These are phyloP conservation scores for Themeda triandra DNA, from an alignment of 176 grass and related monocot genomes.

Conservation along the genomic window DNA sequence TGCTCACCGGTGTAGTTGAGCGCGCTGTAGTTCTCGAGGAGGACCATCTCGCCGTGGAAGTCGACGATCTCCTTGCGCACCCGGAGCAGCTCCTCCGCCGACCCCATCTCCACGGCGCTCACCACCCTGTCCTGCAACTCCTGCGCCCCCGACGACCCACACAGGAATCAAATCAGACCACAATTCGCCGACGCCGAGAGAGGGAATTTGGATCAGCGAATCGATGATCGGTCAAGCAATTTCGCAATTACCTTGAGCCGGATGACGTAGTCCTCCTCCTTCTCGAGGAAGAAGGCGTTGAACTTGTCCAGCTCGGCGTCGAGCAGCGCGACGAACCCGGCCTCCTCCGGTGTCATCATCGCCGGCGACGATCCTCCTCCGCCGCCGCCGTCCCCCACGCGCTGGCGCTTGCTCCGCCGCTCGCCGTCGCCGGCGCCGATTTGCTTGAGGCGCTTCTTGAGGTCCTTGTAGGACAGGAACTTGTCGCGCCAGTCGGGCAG, in stretches of 20 bases:
- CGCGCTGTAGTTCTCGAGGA: conserved; percentile 87
- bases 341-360: conserved; percentile 41
- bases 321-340: conserved; percentile 52
- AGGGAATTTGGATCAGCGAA: neutral
- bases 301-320: conserved; percentile 88
- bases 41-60: conserved; percentile 85
- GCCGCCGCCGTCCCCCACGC: neutral
- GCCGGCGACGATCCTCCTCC: neutral
- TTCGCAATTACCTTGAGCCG: conserved; percentile 59
- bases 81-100: conserved; percentile 60
- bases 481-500: conserved; percentile 96
- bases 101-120: conserved; percentile 35
- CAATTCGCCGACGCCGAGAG: neutral
- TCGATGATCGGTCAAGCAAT: neutral
- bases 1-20: conserved; percentile 78
- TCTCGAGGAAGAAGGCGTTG: conserved; percentile 73
- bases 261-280: conserved; percentile 92
- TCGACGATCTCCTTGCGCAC: conserved; percentile 74
- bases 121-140: conserved; percentile 55
- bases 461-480: conserved; percentile 95
- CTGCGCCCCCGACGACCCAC: conserved; percentile 20
- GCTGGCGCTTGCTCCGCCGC: conserved; percentile 33
- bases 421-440: conserved; percentile 35
- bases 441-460: conserved; percentile 86
- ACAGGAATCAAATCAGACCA: neutral